Evolutionary conservation across 1,284 basidiomycete genomes (phyloP), one percentile per base, ranked within the genome.

Genomic region (Pseudozyma thailandica): DNA sequence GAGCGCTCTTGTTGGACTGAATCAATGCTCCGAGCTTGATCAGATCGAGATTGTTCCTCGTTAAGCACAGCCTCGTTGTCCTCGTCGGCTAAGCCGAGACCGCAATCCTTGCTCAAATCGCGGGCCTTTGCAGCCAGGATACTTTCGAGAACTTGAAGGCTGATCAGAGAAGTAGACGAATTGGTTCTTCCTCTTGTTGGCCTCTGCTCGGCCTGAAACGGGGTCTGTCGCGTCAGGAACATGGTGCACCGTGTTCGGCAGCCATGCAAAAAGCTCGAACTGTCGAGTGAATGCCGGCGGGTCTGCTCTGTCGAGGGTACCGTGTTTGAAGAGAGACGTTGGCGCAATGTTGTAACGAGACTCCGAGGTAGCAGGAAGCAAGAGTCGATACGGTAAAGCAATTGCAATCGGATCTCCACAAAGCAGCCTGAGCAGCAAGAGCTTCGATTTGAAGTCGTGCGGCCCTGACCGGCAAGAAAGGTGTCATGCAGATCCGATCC

Each of bases 141-240:
- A 28, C 50, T 50, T 35, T 73, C 50, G 43, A 70, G 64, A 6
- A 73, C 65, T 26, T 73, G 71, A 3, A 75, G 47, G 38, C 70
- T 69, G 47, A 63, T 45, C 26, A 41, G 13, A 2, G 53, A 63
- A 12, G 60, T 26, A 5, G 60, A 56, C 15, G 60, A 56, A 12
- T 33, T n/a, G n/a, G 28, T 49, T 18, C 61, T 39, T 25, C 39
- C 50, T 8, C 57, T 26, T 9, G 30, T 20, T n/a, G 46, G 61
- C 33, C 50, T 41, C 20, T 58, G 54, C 9, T 49, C 43, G 28
- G 50, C 47, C 26, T 50, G 52, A 6, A 56, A 56, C 7, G 49
- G 50, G 28, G 60, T 63, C 6, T 47, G 52, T 20, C 53, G 53
- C 9, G 53, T 49, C 5, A 53, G 41, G 31, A 52, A 64, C 54